phyloP scores from a whole-genome alignment of 257 asterid genomes.

The Hygrophila difformis region DNA sequence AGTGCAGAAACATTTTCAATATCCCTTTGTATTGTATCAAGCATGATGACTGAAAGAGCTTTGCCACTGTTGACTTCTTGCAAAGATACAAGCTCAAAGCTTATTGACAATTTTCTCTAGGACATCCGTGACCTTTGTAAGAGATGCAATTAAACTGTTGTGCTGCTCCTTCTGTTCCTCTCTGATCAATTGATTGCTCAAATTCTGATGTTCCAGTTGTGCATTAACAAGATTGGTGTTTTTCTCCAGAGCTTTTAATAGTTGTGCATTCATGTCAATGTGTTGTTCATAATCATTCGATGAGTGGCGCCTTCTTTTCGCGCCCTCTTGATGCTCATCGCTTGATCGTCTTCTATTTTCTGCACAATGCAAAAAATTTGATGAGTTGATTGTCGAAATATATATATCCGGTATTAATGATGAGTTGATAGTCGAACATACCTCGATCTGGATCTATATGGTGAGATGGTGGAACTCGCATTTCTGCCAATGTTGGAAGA shows the following conservation, averaged over 20 bases:
- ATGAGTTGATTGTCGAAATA: no score
- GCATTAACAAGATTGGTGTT: conserved; percentile 62
- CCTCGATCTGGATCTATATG: conserved; percentile 33
- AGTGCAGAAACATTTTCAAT: no score
- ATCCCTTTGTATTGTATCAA: no score
- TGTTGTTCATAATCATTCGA: conserved; percentile 33
- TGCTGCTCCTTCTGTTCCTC: conserved; percentile 69
- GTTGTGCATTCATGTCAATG: conserved; percentile 14
- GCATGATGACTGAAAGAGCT: no score
- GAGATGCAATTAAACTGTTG: conserved; percentile 52
- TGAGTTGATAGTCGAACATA: conserved; percentile 11
- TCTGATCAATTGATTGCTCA: conserved; percentile 45
- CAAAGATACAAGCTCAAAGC: no score
- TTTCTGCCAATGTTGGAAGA: conserved; percentile 30
- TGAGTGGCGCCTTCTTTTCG: conserved; percentile 48
- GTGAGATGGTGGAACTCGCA: conserved; percentile 33
- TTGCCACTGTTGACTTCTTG: no score
- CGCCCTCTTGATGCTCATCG: conserved; percentile 29
- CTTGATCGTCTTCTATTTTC: conserved; percentile 27
- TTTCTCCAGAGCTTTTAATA: conserved; percentile 57
- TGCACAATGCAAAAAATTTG: conserved; percentile 24
- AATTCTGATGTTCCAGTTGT: conserved; percentile 66
- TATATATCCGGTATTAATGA: no score
- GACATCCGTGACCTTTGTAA: conserved; percentile 71
- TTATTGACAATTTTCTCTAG: conserved; percentile 85